phyloP scores from a whole-genome alignment of 2,329 filamentous ascomycete species.

The Trichoderma oligosporum region DNA sequence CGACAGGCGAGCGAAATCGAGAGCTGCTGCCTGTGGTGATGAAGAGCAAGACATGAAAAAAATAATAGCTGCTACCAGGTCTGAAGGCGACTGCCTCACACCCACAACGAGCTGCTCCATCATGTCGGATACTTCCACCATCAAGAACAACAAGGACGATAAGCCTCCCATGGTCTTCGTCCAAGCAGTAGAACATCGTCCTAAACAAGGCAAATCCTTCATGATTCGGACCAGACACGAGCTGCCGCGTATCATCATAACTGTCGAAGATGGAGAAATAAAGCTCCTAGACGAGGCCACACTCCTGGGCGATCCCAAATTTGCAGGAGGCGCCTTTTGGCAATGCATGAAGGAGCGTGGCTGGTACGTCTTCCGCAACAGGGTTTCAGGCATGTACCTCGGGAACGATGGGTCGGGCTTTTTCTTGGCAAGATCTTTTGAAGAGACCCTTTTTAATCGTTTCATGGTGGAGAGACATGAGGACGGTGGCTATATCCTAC shows the following conservation, averaged over 20 bases:
- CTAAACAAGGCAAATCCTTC: not conserved
- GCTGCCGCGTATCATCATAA: not conserved
- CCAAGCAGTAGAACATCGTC: not conserved
- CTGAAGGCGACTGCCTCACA: too few species aligned
- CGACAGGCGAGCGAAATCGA: too few species aligned
- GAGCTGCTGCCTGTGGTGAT: too few species aligned
- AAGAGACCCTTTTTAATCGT: not conserved
- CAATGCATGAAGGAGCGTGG: not conserved
- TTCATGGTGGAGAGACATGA: not conserved
- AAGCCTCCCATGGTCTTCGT: too few species aligned
- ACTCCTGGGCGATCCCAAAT: not conserved
- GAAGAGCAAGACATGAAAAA: too few species aligned
- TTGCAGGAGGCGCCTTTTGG: not conserved
- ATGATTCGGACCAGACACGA: not conserved
- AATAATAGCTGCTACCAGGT: too few species aligned
- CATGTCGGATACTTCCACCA: too few species aligned
- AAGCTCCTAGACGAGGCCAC: not conserved
- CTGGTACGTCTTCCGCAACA: constrained; percentile 1
- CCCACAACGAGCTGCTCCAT: too few species aligned
- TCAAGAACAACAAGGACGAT: too few species aligned
- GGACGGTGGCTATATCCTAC: not conserved
- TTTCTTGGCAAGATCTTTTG: not conserved
- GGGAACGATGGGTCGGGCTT: not conserved
- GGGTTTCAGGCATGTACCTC: not conserved
- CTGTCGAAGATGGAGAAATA: not conserved